Evolutionary conservation across 306 rosid genomes (phyloP), one percentile per base, ranked within the genome.

Genomic region (Vigna unguiculata): DNA sequence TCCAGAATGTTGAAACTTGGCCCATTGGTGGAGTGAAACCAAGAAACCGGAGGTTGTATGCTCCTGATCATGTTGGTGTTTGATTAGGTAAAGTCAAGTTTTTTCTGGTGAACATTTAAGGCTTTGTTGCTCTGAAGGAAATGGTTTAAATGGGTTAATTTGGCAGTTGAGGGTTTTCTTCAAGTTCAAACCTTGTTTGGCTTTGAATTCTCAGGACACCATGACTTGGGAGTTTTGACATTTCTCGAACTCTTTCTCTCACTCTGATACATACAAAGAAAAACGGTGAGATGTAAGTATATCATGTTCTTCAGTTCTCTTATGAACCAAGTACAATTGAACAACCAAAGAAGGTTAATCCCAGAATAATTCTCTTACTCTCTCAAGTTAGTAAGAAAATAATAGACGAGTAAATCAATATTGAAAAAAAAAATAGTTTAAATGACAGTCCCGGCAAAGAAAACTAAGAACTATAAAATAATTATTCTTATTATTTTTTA

Each of bases 81-180:
- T 74, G 57, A 71, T 81, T 66, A 78, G 80, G 78, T 74, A 72
- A 77, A 77, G 82, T 72, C 80, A 77, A 84, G 69, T 71, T 83
- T 40, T 28, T 83, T 75, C 72, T 71, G 55, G 73, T 83, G 40
- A 78, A 69, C 78, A 79, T 65, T 74, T 78, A 78, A 80, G 62
- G 30, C 71, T 80, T 58, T 54, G 63, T 58, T 19, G 48, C 34
- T 67, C 70, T 43, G 68, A 40, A 75, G 68, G 65, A 38, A 69
- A 51, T 66, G 74, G 85, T 54, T 70, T 9, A 32, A 66, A 62
- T 48, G 84, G 78, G 66, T 69, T 65, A 79, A 79, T 76, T 45
- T 62, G 85, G 87, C 81, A 80, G 91, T 86, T 84, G 87, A 86
- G 78, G 71, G 88, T 90, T 6, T 75, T 32, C 36, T 32, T 32